phyloP scores from a whole-genome alignment of 305 asterid species.

The Fraxinus nigra region DNA sequence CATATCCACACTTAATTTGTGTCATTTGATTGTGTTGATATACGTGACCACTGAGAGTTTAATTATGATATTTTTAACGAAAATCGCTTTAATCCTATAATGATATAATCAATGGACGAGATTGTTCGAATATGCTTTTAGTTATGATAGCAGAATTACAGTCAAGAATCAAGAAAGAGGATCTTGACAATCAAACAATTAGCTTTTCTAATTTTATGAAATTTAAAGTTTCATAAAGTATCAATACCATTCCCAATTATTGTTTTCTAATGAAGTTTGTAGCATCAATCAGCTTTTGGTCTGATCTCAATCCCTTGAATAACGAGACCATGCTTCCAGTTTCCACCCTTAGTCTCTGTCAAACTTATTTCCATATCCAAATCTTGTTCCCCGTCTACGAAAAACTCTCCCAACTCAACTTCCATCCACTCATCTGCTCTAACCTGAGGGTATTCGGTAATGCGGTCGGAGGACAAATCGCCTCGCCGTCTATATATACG shows the following conservation, averaged over 20 bases:
- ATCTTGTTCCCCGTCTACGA: conserved; percentile 40
- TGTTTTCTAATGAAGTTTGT: background rate
- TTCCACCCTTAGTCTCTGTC: conserved; percentile 48
- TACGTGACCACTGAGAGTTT: no score
- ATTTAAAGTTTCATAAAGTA: no score
- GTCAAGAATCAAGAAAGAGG: no score
- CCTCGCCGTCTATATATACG: conserved; percentile 15
- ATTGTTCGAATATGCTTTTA: no score
- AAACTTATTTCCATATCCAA: conserved; percentile 48
- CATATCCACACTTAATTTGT: no score
- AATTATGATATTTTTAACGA: no score
- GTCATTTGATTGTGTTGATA: no score
- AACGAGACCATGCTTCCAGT: conserved; percentile 70
- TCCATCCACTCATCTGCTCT: conserved; percentile 79
- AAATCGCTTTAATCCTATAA: no score
- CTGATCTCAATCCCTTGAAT: conserved; percentile 83
- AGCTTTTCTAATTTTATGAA: no score
- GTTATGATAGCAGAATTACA: no score
- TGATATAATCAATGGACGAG: no score
- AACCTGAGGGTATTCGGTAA: conserved; percentile 28
- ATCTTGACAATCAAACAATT: no score
- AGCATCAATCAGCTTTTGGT: conserved; percentile 35
- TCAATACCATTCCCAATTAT: background rate
- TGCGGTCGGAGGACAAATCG: background rate
- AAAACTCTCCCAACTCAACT: conserved; percentile 62